Evolutionary conservation across 139 green algal genomes (phyloP), one percentile per base, ranked within the genome.

Genomic region (Dunaliella sp.): DNA sequence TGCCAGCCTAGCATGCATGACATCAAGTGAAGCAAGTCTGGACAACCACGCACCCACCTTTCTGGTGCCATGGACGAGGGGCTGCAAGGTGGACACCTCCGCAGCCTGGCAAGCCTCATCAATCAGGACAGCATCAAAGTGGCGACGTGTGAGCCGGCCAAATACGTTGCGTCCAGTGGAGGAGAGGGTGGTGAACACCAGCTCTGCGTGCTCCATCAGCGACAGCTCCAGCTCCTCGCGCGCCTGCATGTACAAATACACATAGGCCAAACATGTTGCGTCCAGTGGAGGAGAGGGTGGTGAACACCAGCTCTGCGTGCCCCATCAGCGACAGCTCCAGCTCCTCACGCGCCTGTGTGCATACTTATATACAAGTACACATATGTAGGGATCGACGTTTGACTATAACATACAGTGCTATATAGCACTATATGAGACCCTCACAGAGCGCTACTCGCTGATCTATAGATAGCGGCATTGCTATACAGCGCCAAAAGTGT

Each of bases 31-130:
- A n/a, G n/a, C n/a, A n/a, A n/a, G n/a, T n/a, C n/a, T n/a, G n/a
- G n/a, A n/a, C n/a, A n/a, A n/a, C n/a, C n/a, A n/a, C n/a, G n/a
- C n/a, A n/a, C n/a, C n/a, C 87, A 96, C 90, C 84, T 91, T 80
- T 86, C 86, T 38, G 16, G 90, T 93, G 24, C 94, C 94, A 75
- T 96, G 93, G n/a, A 90, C 88, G 83, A 99, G 91, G 0, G 96
- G 93, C 84, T 98, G 94, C 84, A 99, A 88, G 3, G 92, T 85
- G 2, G 94, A 94, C 34, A 98, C 85, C 90, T 98, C 96, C 1
- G 90, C 91, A 0, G 95, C 93, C 91, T 99, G 95, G 2, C 78
- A 85, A 24, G 97, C 97, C 91, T 99, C 97, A 81, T 99, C 97
- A 58, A 99, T 95, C 28, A 99, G 85, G 59, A 98, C 94, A n/a